These are phyloP conservation scores for Phytophthora pluvialis DNA, from an alignment of 352 stramenopile genomes.

Conservation along the genomic window DNA sequence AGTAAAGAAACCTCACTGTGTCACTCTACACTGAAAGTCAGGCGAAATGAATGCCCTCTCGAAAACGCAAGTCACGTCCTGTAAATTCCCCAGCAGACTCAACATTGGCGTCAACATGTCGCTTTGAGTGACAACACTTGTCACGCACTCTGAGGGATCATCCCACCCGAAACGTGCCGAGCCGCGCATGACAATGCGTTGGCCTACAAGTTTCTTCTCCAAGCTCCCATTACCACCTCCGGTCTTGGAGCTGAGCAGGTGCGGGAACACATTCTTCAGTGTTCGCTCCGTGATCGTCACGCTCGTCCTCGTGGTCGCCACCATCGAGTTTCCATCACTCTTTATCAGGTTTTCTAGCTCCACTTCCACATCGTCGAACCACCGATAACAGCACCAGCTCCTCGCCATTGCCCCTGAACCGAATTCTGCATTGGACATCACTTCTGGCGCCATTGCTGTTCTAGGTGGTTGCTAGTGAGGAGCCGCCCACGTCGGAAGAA, in stretches of 20 bases:
- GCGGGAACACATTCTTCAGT: conserved; percentile 3
- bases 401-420: not conserved
- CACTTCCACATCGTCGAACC: conserved; percentile 8
- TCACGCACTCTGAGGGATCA: not conserved
- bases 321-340: not conserved
- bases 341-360: not conserved
- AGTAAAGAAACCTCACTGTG: no score
- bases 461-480: no score
- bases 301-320: not conserved
- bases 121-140: not conserved
- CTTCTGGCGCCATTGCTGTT: conserved; percentile 6
- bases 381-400: conserved; percentile 3
- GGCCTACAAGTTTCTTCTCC: not conserved
- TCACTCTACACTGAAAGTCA: not conserved
- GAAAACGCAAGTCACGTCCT: conserved; percentile 4
- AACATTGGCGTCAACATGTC: conserved; percentile 9
- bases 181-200: conserved; percentile 5
- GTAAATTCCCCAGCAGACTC: not conserved
- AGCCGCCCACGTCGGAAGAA: no score
- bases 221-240: not conserved
- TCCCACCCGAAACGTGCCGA: conserved; percentile 5
- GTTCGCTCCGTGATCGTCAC: conserved; percentile 12
- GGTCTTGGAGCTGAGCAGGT: not conserved
- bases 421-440: not conserved
- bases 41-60: not conserved